phyloP scores from a whole-genome alignment of 1,284 basidiomycete species.

The Sanguinoderma infundibulare region DNA sequence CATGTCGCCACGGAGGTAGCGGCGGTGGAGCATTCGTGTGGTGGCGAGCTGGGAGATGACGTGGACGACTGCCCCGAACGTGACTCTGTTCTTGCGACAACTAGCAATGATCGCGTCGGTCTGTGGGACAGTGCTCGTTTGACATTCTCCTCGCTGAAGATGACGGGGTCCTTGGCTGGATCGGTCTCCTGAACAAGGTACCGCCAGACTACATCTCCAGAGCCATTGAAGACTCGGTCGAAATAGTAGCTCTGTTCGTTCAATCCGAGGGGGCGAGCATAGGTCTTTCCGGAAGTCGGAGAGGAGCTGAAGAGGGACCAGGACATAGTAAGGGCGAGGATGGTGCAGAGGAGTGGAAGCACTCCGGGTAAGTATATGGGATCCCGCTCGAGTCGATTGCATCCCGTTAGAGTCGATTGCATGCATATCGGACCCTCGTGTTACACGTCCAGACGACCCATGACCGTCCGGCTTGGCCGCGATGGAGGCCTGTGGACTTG shows the following conservation, averaged over 20 bases:
- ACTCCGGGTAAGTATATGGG: too few relatives aligned
- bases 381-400: too few relatives aligned
- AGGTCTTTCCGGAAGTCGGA: constrained; percentile 16
- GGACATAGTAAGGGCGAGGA: constrained; percentile 3
- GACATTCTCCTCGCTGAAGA: constrained; percentile 39
- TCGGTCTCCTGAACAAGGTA: constrained; percentile 37
- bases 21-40: constrained; percentile 53
- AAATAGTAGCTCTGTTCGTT: constrained; percentile 50
- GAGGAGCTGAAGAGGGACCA: constrained; percentile 14
- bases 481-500: too few relatives aligned
- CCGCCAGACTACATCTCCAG: constrained; percentile 47
- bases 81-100: constrained; percentile 49
- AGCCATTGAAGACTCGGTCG: constrained; percentile 47
- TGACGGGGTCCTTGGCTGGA: constrained; percentile 8
- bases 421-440: too few relatives aligned
- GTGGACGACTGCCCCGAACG: constrained; percentile 55
- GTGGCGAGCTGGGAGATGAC: constrained; percentile 59
- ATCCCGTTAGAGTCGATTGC: too few relatives aligned
- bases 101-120: constrained; percentile 35
- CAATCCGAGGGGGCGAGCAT: constrained; percentile 42
- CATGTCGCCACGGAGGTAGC: constrained; percentile 52
- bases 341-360: too few relatives aligned
- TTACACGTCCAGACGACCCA: too few relatives aligned
- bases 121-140: constrained; percentile 36
- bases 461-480: too few relatives aligned